Conservation (phyloP, 2,329 filamentous ascomycete genomes). For the Coniochaeta pulveracea region DNA sequence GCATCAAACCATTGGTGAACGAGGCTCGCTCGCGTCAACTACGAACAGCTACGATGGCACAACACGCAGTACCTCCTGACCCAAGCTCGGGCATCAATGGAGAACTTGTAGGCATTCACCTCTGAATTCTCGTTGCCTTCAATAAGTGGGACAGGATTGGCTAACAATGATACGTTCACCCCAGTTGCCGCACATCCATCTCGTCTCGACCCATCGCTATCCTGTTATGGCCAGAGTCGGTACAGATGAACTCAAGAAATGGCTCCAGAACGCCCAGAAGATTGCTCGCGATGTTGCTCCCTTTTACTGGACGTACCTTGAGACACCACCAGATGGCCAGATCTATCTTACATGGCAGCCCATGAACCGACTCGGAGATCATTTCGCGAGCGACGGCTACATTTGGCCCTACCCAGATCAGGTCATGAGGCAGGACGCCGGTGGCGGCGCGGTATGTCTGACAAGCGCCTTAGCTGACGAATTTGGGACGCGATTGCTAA, state of each 20-base stretch:
- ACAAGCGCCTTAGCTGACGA: not conserved
- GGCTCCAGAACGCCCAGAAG: conserved; percentile 72
- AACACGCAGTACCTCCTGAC: not conserved
- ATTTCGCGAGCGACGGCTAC: conserved; percentile 85
- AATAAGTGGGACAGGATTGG: conserved; percentile 6
- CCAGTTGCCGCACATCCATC: conserved; percentile 86
- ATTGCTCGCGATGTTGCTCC: conserved; percentile 75
- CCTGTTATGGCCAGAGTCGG: conserved; percentile 61
- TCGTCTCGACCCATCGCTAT: conserved; percentile 76
- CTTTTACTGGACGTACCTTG: conserved; percentile 89
- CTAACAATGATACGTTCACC: no score
- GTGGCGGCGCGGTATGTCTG: conserved; percentile 43
- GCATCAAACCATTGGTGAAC: no score
- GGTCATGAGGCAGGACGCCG: conserved; percentile 61
- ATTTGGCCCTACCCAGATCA: conserved; percentile 80
- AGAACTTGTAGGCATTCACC: conserved; percentile 13
- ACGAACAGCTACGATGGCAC: no score
- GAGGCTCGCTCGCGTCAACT: no score
- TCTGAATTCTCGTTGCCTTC: conserved; percentile 18
- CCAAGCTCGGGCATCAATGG: conserved; percentile 1
- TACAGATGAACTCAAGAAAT: conserved; percentile 68
- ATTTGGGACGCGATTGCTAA: conserved; percentile 2
- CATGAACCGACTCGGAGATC: conserved; percentile 53
- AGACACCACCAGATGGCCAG: conserved; percentile 69
- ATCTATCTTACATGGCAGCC: conserved; percentile 87